Base-by-base conservation (phyloP, 805 yeast species). In the Wickerhamiella allomyrinae region DNA sequence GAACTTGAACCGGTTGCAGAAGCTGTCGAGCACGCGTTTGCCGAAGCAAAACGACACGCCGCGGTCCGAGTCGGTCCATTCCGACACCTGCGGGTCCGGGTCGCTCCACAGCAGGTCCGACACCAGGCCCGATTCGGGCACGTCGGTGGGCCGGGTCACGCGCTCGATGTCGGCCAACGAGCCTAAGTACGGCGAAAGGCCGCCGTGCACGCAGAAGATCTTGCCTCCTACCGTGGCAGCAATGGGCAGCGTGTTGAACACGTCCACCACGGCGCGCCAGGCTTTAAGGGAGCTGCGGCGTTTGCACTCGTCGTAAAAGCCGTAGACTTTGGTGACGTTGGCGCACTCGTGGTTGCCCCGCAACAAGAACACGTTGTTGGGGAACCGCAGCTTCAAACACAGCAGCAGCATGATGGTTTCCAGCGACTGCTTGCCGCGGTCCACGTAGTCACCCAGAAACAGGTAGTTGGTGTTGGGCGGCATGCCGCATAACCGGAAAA, bases 271-370 rank as follows among this genome's bases (percentile, higher is more conserved):
- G 14, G 74, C 61, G 57, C 86, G 85, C 98, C 98, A 91, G 0
- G 85, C 79, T 59, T 87, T 89, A 52, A 87, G 72, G 55, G 78
- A 81, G 56, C 93, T 75, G 48, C 98, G 70, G 54, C 98, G 74
- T 61, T 91, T 91, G 67, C 98, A 91, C 63, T 91, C 98, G 62
- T 91, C 98, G 58, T 86, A 91, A 57, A 91, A 91, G 1, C 98
- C 98, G 60, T 91, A 91, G 17, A 91, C 95, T 51, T 95, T 74
- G 1, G 97, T 91, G 44, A 91, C 94, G 54, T 84, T 85, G 17
- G 98, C 97, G 61, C 95, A 85, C 65, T 91, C 98, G 64, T 91
- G 98, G 62, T 91, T 91, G n/a, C 98, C 98, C 51, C 98, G 69
- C 29, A 91, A 68, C 47, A 91, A 62, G 61, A 86, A 87, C 58